Percentiles rank a stretch among this genome's conserved stretches.
These are phyloP conservation scores for Phyllosticta ampelicida DNA, from an alignment of 2,329 filamentous ascomycete species.

Conservation along the genomic window DNA sequence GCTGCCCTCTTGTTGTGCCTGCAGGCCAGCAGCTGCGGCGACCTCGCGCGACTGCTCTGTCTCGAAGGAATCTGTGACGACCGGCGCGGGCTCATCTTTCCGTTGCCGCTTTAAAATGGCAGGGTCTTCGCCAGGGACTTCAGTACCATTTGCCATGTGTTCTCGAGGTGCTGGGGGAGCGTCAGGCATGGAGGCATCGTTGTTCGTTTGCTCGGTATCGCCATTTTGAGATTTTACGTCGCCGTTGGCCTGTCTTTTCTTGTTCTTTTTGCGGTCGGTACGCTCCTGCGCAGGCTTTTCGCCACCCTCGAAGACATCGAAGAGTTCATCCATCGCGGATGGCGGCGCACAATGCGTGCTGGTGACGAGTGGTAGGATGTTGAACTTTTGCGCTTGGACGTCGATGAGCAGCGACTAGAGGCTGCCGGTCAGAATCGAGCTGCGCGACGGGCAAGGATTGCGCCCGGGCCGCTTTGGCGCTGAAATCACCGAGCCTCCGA, in stretches of 20 bases:
- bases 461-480: neutral
- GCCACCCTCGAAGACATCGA: conserved; percentile 34
- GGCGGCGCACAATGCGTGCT: neutral
- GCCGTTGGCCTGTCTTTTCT: conserved; percentile 80
- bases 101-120: conserved; percentile 51
- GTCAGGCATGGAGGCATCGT: conserved; percentile 37
- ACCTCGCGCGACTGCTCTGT: conserved; percentile 90
- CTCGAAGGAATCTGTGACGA: conserved; percentile 88
- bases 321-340: conserved; percentile 32
- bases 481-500: too few species aligned
- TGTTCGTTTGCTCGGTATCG: conserved; percentile 17
- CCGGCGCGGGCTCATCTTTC: conserved; percentile 59
- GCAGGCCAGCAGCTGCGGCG: conserved; percentile 62
- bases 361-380: neutral
- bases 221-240: conserved; percentile 48
- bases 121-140: conserved; percentile 26
- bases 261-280: conserved; percentile 42
- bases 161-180: conserved; percentile 23
- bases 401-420: neutral
- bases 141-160: conserved; percentile 18
- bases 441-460: neutral
- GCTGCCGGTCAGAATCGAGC: neutral
- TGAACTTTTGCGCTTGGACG: conserved; percentile 10
- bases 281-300: conserved; percentile 16
- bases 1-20: conserved; percentile 50